phyloP scores from a whole-genome alignment of 108 stramenopile genomes.

The Cyclotella cryptica region DNA sequence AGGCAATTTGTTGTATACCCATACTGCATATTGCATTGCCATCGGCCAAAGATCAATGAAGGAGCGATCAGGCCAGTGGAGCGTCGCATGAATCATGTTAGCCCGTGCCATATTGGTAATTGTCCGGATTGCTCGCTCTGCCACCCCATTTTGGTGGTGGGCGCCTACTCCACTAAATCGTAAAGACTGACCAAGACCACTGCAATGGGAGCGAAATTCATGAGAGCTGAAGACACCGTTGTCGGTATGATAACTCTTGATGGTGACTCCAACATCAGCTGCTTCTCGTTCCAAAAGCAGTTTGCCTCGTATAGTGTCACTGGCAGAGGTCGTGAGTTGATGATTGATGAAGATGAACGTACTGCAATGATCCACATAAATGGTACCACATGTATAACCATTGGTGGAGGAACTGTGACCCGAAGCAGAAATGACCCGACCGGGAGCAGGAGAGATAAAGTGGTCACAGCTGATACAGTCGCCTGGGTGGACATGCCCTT shows the following conservation, averaged over 20 bases:
- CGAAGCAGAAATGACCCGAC: slow-evolving; percentile 32
- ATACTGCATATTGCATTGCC: slow-evolving; percentile 10
- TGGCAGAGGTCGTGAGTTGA: slow-evolving; percentile 35
- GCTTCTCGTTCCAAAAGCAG: slow-evolving; percentile 8
- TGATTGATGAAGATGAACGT: slow-evolving; percentile 12
- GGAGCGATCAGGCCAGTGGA: slow-evolving; percentile 56
- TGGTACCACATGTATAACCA: slow-evolving; percentile 43
- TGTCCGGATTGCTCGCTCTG: slow-evolving; percentile 38
- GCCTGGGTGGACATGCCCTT: slow-evolving; percentile 12
- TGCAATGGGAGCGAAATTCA: slow-evolving; percentile 2
- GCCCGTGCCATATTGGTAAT: slow-evolving; percentile 43
- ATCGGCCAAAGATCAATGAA: background rate
- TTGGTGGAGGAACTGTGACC: background rate
- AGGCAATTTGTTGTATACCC: background rate
- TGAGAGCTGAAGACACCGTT: slow-evolving; percentile 13
- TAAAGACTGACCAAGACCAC: background rate
- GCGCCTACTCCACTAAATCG: slow-evolving; percentile 58
- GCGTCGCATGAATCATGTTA: slow-evolving; percentile 39
- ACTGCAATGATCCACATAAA: slow-evolving; percentile 53
- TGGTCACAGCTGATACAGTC: slow-evolving; percentile 51
- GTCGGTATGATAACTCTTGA: slow-evolving; percentile 13
- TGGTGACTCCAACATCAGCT: background rate
- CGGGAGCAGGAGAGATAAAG: slow-evolving; percentile 25
- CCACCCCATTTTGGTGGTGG: slow-evolving; percentile 66
- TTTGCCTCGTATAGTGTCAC: background rate